Conservation (phyloP, 2,329 filamentous ascomycete species). For the Monilinia aucupariae region DNA sequence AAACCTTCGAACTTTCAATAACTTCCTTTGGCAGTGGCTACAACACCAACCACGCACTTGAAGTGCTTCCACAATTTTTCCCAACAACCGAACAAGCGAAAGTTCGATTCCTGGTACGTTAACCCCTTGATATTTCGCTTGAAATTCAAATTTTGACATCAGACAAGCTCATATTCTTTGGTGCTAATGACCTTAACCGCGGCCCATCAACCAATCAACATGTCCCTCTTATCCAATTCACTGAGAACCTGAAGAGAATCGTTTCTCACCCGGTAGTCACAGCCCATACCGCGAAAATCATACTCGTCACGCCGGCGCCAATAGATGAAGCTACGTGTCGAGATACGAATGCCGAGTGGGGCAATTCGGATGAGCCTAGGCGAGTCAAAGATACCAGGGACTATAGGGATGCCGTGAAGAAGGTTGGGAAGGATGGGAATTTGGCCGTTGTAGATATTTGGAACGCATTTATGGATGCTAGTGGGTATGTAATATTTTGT, state of each 20-base stretch:
- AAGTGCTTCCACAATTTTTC: slow-evolving; percentile 20
- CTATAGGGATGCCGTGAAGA: slow-evolving; percentile 53
- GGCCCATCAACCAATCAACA: slow-evolving; percentile 58
- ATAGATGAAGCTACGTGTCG: slow-evolving; percentile 64
- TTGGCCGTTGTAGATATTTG: slow-evolving; percentile 72
- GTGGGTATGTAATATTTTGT: background rate
- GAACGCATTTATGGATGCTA: slow-evolving; percentile 64
- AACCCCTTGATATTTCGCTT: background rate
- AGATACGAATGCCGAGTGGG: slow-evolving; percentile 34
- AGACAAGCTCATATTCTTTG: slow-evolving; percentile 58
- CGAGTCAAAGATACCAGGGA: slow-evolving; percentile 48
- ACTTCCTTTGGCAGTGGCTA: slow-evolving; percentile 24
- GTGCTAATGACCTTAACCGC: slow-evolving; percentile 81
- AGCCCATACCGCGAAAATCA: slow-evolving; percentile 64
- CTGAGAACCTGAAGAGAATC: slow-evolving; percentile 63
- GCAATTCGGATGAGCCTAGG: slow-evolving; percentile 38
- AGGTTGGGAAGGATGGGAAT: slow-evolving; percentile 43
- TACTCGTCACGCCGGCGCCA: slow-evolving; percentile 80
- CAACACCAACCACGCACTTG: slow-evolving; percentile 26
- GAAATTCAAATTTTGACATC: background rate
- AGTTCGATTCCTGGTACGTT: slow-evolving; percentile 40
- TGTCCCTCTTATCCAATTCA: slow-evolving; percentile 67
- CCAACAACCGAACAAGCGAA: slow-evolving; percentile 26
- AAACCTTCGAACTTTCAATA: background rate
- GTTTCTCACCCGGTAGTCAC: slow-evolving; percentile 63